Evolutionary conservation across 805 yeast species (phyloP).

Genomic region (Metahyphopichia silvanorum): DNA sequence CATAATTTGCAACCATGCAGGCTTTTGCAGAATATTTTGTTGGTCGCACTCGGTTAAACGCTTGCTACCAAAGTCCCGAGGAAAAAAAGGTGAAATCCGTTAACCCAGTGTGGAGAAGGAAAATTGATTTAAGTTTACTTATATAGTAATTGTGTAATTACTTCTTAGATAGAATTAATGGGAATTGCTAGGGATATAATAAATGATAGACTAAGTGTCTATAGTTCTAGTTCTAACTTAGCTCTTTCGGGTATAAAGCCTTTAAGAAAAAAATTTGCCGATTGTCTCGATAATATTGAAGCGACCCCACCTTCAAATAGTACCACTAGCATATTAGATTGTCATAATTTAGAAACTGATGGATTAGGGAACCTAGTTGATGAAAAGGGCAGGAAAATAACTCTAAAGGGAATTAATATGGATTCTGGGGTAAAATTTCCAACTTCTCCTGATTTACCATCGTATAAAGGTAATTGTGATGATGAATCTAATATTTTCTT

Average conservation of each 20-base stretch:
- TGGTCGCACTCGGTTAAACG: too few relatives aligned
- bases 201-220: conserved; percentile 28
- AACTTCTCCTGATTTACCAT: conserved; percentile 45
- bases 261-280: conserved; percentile 20
- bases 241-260: conserved; percentile 25
- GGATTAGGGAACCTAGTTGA: conserved; percentile 54
- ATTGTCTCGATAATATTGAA: conserved; percentile 11
- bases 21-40: too few relatives aligned
- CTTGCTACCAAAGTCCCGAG: too few relatives aligned
- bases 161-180: not conserved
- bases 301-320: conserved; percentile 4
- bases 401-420: conserved; percentile 75
- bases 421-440: conserved; percentile 79
- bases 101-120: too few relatives aligned
- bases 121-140: too few relatives aligned
- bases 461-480: conserved; percentile 36
- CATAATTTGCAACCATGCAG: too few relatives aligned
- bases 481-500: conserved; percentile 47
- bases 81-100: too few relatives aligned
- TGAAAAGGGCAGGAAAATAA: conserved; percentile 57
- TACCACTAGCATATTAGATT: conserved; percentile 12
- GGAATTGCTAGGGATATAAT: conserved; percentile 26
- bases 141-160: not conserved
- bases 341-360: conserved; percentile 18
- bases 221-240: conserved; percentile 21